Conservation (phyloP, 1,139 yeast genomes). For the Saccharomyces hybrid region DNA sequence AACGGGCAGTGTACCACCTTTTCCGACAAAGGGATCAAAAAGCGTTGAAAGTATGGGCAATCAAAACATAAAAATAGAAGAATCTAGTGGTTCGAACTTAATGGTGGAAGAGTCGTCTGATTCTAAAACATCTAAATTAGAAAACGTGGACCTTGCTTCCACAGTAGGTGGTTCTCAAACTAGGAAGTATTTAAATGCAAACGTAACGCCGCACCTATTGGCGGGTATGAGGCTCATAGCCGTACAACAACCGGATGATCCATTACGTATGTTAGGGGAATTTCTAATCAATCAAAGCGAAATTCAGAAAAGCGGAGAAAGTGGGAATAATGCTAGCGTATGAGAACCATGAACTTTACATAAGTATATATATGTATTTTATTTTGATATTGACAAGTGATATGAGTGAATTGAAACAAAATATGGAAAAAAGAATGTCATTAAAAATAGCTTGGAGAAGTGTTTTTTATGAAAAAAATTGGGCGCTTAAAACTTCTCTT, state of each 20-base stretch:
- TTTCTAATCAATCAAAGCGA: constrained; percentile 49
- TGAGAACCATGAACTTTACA: neutral
- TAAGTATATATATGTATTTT: neutral
- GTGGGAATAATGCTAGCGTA: neutral
- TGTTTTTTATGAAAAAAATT: too few species aligned
- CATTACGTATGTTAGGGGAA: constrained; percentile 64
- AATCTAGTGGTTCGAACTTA: neutral
- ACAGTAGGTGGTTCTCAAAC: constrained; percentile 77
- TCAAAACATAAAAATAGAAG: neutral
- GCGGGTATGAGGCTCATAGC: constrained; percentile 63
- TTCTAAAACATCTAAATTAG: constrained; percentile 8
- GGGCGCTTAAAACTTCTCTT: constrained; percentile 31
- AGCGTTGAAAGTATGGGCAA: neutral
- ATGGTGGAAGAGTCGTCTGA: neutral
- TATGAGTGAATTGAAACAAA: neutral
- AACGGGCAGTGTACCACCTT: neutral
- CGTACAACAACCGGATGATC: constrained; percentile 57
- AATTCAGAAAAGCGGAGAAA: constrained; percentile 13
- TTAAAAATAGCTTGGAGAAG: too few species aligned
- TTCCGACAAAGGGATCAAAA: neutral
- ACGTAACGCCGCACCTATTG: constrained; percentile 59
- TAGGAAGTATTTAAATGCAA: constrained; percentile 66
- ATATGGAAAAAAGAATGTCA: neutral
- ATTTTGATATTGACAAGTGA: constrained; percentile 2
- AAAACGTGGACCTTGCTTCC: constrained; percentile 34